phyloP scores from a whole-genome alignment of 345 rosid genomes.

The Erucastrum elatum region DNA sequence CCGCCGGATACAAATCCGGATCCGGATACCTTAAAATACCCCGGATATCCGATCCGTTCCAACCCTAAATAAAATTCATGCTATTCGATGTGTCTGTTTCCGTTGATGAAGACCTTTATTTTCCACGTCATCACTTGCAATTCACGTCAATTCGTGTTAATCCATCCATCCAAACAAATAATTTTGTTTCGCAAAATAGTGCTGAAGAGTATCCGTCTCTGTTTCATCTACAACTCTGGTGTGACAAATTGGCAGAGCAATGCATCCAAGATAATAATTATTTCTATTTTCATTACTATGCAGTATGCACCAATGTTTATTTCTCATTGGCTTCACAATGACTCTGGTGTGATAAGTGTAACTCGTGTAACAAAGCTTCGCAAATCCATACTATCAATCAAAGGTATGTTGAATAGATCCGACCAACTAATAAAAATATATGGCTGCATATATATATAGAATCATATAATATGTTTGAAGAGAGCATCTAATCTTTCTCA shows the following conservation, averaged over 20 bases:
- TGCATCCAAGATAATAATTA: too few relatives aligned
- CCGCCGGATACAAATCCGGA: too few relatives aligned
- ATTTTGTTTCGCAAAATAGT: not conserved
- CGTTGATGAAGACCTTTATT: constrained; percentile 31
- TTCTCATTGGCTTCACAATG: too few relatives aligned
- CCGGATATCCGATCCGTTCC: too few relatives aligned
- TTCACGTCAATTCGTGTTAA: constrained; percentile 25
- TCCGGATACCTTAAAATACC: too few relatives aligned
- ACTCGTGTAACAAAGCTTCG: not conserved
- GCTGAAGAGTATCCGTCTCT: not conserved
- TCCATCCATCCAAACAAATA: constrained; percentile 22
- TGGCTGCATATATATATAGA: not conserved
- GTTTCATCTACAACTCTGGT: not conserved
- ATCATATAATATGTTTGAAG: constrained; percentile 10
- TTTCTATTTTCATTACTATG: too few relatives aligned
- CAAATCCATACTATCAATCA: constrained; percentile 9
- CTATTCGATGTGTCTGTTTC: constrained; percentile 23
- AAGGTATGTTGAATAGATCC: constrained; percentile 18
- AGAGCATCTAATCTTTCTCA: constrained; percentile 28
- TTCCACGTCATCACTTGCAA: constrained; percentile 13
- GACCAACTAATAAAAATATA: not conserved
- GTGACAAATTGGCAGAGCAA: not conserved
- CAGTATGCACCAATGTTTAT: too few relatives aligned
- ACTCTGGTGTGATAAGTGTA: not conserved
- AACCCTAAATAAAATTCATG: constrained; percentile 4